Base-by-base conservation (phyloP, 306 rosid species). In the Trichosanthes cucumerina region DNA sequence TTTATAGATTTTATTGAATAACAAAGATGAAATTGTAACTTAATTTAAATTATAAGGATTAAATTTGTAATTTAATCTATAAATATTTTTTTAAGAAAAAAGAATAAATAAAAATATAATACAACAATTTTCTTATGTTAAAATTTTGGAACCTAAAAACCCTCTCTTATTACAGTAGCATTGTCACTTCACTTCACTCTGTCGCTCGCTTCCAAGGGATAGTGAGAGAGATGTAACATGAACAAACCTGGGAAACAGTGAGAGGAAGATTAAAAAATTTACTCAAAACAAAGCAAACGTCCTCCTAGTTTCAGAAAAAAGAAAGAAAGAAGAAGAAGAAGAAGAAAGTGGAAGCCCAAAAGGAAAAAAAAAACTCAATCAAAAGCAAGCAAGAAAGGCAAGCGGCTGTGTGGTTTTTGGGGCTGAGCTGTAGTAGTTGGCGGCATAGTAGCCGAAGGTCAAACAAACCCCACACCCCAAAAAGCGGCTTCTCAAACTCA, bases 401-500 rank as follows among this genome's bases (percentile, higher is more conserved):
- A 74, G 15, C 43, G 39, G 38, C 12, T 13, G 59, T 16, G 44
- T 33, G 16, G 38, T 13, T 46, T 47, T 74, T 49, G 54, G 62
- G 59, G 78, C 60, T 74, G 36, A 53, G 43, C 62, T 49, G 60
- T 33, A 33, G 57, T 28, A 18, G 65, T 28, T 28, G 77, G 56
- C 77, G 77, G 34, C 36, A 41, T 71, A 41, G 41, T n/a, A 46
- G 43, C 21, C 26, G 74, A 19, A 66, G 62, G 78, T 74, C 78
- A 50, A 74, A 74, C 78, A 50, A 74, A 74, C 78, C 63, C 78
- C 78, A 74, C 60, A 19, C 8, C 64, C 64, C 34, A 7, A 58
- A 58, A 31, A 65, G 72, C 19, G 71, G 44, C 41, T 36, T 31
- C 68, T 60, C 39, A 28, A 3, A 24, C 41, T n/a, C 56, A 44